These are phyloP conservation scores for Fomitopsis pinicola DNA, from an alignment of 1,284 basidiomycete species.

Conservation along the genomic window DNA sequence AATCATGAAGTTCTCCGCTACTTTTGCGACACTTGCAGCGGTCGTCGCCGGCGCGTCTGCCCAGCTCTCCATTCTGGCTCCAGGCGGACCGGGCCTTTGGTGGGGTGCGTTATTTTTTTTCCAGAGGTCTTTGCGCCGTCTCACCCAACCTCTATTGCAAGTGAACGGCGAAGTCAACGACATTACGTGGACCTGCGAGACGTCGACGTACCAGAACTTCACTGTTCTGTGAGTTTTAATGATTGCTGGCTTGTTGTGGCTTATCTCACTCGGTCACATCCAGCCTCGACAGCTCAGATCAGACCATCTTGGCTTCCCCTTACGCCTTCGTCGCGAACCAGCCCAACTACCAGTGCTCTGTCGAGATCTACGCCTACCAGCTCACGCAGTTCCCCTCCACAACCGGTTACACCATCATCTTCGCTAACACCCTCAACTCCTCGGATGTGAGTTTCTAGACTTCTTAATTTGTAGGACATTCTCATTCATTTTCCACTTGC, in stretches of 20 bases:
- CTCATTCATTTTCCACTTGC: neutral
- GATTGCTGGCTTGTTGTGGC: neutral
- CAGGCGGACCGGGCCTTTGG: slow-evolving; percentile 37
- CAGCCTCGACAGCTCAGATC: slow-evolving; percentile 39
- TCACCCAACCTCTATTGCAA: slow-evolving; percentile 20
- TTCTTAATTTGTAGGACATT: neutral
- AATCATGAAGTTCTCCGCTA: slow-evolving; percentile 34
- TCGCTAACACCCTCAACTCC: slow-evolving; percentile 56
- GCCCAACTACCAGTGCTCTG: slow-evolving; percentile 58
- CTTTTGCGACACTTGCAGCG: slow-evolving; percentile 30
- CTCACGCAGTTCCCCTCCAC: slow-evolving; percentile 34
- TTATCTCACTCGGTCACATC: slow-evolving; percentile 2
- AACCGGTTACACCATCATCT: slow-evolving; percentile 50
- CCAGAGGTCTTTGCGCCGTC: neutral
- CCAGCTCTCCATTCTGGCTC: slow-evolving; percentile 31
- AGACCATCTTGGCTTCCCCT: slow-evolving; percentile 27
- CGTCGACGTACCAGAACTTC: slow-evolving; percentile 31
- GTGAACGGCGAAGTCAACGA: slow-evolving; percentile 25
- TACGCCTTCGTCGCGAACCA: slow-evolving; percentile 46
- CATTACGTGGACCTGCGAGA: slow-evolving; percentile 37
- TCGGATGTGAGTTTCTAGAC: slow-evolving; percentile 39
- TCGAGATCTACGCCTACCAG: slow-evolving; percentile 45
- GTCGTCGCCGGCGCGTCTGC: slow-evolving; percentile 33
- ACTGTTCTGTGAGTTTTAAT: slow-evolving; percentile 36
- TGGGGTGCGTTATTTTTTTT: slow-evolving; percentile 37